Conservation (phyloP, 2,329 filamentous ascomycete species). For the Fusarium austroafricanum region DNA sequence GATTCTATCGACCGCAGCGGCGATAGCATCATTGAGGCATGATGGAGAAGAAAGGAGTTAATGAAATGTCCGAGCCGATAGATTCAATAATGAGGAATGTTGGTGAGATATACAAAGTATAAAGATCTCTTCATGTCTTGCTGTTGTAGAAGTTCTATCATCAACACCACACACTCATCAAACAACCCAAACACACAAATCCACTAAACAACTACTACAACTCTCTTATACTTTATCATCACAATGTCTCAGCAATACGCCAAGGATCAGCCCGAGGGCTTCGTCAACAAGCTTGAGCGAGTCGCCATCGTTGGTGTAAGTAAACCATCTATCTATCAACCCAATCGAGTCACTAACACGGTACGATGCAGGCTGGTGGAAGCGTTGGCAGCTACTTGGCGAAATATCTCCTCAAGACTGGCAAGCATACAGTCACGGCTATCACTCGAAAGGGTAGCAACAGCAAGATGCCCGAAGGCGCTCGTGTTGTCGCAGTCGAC, state of each 20-base stretch:
- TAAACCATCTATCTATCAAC: not conserved
- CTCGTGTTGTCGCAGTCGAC: slow-evolving; percentile 56
- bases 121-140: not conserved
- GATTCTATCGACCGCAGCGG: no score
- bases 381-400: slow-evolving; percentile 54
- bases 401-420: slow-evolving; percentile 56
- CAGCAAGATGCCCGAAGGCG: slow-evolving; percentile 57
- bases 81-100: fast-evolving
- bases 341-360: slow-evolving; percentile 1
- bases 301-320: slow-evolving; percentile 62
- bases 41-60: slow-evolving; percentile 6
- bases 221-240: not conserved
- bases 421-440: slow-evolving; percentile 64
- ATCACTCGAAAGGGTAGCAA: slow-evolving; percentile 59
- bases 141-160: not conserved
- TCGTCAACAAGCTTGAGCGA: slow-evolving; percentile 56
- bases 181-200: not conserved
- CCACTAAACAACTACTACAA: not conserved
- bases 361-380: slow-evolving; percentile 54
- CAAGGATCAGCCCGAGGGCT: slow-evolving; percentile 52
- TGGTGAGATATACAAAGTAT: not conserved
- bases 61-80: slow-evolving; percentile 2
- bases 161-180: not conserved
- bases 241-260: slow-evolving; percentile 47
- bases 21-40: slow-evolving; percentile 17